Evolutionary conservation across 305 asterid species (phyloP), one percentile per base, ranked within the genome.

Genomic region (Fraxinus baroniana): DNA sequence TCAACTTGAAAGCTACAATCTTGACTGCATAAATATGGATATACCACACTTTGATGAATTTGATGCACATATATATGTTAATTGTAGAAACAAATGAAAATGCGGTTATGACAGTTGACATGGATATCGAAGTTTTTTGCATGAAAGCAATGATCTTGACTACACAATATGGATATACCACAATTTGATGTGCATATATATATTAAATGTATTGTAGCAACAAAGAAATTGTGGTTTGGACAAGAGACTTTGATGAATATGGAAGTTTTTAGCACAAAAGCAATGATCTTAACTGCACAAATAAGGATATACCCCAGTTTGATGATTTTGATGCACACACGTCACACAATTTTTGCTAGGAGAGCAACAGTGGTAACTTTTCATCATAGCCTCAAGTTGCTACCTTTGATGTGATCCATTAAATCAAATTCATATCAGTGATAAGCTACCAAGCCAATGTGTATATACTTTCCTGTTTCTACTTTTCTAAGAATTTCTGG

Each of bases 111-210:
- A 81, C 55, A 22, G 39, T 30, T 72, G 66, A 37, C 77, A 64
- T 60, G 46, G 30, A 82, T 15, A 72, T 81, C 24, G 79, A 62
- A 83, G 70, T 79, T 71, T 41, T 64, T 26, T 71, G 79, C 78
- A 22, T 80, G 30, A 35, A 20, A 79, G 49, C 33, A 17, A 36
- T 4, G 7, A 36, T 72, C 78, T 81, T 35, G 78, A 78, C 76
- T 55, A 55, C 32, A 36, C 72, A 76, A 10, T 79, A 41, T 57
- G 49, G 84, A 41, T 24, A 39, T 62, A 76, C 70, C 30, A 26
- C n/a, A 37, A 4, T 44, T 46, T 77, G 24, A 18, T 57, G 4
- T 13, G n/a, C n/a, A 46, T 7, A 30, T 17, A 57, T 18, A 18
- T 57, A 7, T 18, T 20, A 20, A 7, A 6, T 62, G 32, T 62